phyloP scores from a whole-genome alignment of 805 yeast species.

The Alloascoidea hylecoeti region DNA sequence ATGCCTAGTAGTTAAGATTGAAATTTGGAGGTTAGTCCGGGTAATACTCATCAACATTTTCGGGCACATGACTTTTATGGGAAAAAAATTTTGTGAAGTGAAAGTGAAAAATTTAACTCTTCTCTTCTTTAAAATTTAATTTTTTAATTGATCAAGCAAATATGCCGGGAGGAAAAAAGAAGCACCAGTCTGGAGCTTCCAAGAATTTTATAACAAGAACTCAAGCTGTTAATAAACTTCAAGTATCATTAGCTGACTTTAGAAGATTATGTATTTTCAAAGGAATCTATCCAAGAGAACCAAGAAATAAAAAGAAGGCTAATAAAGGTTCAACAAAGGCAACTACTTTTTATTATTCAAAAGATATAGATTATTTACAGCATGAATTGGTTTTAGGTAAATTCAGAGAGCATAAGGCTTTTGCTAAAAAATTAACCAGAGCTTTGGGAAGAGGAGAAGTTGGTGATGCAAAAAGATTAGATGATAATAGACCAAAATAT shows the following conservation, averaged over 20 bases:
- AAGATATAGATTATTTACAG: conserved; percentile 86
- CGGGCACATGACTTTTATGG: too few species aligned
- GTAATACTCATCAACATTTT: too few species aligned
- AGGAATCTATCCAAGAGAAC: conserved; percentile 96
- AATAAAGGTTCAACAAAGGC: conserved; percentile 97
- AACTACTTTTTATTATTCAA: conserved; percentile 83
- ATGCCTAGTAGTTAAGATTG: too few species aligned
- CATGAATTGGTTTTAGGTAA: conserved; percentile 89
- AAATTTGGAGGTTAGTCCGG: too few species aligned
- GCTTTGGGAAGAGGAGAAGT: conserved; percentile 91
- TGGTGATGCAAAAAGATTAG: conserved; percentile 75
- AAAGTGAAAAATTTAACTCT: not conserved
- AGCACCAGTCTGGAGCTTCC: conserved; percentile 77
- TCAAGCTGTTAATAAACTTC: conserved; percentile 85
- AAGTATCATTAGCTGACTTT: conserved; percentile 91
- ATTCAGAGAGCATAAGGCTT: conserved; percentile 92
- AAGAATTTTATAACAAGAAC: conserved; percentile 87
- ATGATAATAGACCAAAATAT: conserved; percentile 68
- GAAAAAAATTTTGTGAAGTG: conserved; percentile 4
- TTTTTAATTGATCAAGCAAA: conserved; percentile 21
- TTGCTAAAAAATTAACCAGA: conserved; percentile 77
- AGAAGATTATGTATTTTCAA: conserved; percentile 94
- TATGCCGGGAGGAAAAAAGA: too few species aligned
- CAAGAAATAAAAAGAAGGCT: conserved; percentile 90
- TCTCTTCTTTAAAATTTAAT: not conserved